phyloP scores from a whole-genome alignment of 306 rosid species.

The Trifolium repens region DNA sequence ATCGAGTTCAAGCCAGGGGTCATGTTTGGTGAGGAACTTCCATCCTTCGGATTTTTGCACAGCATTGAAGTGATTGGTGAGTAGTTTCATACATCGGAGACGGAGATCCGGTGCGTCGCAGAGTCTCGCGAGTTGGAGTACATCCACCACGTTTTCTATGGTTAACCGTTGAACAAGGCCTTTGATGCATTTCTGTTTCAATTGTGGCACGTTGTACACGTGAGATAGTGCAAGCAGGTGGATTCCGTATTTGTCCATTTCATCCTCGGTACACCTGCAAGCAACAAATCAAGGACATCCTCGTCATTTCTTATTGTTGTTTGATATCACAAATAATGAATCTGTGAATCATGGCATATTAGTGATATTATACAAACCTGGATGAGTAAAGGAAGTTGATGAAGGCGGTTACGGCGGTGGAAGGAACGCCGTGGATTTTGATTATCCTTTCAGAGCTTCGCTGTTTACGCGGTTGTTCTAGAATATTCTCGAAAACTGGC shows the following conservation, averaged over 20 bases:
- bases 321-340: too few relatives aligned
- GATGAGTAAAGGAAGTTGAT: slow-evolving; percentile 69
- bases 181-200: slow-evolving; percentile 74
- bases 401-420: slow-evolving; percentile 72
- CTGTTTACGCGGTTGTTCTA: slow-evolving; percentile 70
- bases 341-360: too few relatives aligned
- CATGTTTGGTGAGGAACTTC: slow-evolving; percentile 76
- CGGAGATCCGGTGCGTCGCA: slow-evolving; percentile 92
- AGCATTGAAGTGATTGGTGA: slow-evolving; percentile 60
- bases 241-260: slow-evolving; percentile 74
- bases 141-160: slow-evolving; percentile 77
- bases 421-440: slow-evolving; percentile 84
- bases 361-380: slow-evolving; percentile 48
- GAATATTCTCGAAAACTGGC: slow-evolving; percentile 73
- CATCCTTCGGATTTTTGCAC: slow-evolving; percentile 87
- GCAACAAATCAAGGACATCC: slow-evolving; percentile 27
- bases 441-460: slow-evolving; percentile 65
- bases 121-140: slow-evolving; percentile 83
- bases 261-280: slow-evolving; percentile 67
- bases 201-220: slow-evolving; percentile 77
- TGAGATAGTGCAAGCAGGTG: slow-evolving; percentile 85
- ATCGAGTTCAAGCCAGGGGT: slow-evolving; percentile 84
- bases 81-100: slow-evolving; percentile 76
- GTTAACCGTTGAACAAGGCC: slow-evolving; percentile 62
- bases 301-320: slow-evolving; percentile 42